Base-by-base conservation (phyloP, 306 rosid species). In the Luffa acutangula region DNA sequence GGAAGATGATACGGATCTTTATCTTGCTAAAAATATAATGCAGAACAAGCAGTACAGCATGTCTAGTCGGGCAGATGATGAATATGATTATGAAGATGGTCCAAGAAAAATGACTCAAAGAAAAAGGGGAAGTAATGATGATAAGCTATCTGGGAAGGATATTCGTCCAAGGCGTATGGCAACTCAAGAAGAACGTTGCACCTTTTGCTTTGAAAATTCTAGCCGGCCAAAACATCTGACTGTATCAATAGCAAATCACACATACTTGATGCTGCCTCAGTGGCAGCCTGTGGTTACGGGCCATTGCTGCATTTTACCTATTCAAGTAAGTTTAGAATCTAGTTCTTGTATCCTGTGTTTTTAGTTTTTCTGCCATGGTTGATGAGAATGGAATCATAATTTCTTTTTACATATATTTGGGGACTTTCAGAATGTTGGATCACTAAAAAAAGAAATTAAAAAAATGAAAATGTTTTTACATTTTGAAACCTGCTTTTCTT, bases 211-310 rank as follows among this genome's bases (percentile, higher is more conserved):
- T 75, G 97, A 92, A 85, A 92, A 92, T 82, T 91, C 92, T 49
- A 92, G 83, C 42, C 84, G 90, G 78, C 98, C 93, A 0, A 87
- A 85, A 75, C 98, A 95, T 92, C 90, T 95, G 54, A 86, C 91
- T 57, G 95, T 95, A 75, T 90, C 98, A 20, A 91, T 90, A 2
- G 98, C 90, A 71, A 87, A 87, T 76, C 88, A 80, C 85, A 89
- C 98, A 25, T 91, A 95, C 82, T 86, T 95, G 88, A 92, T 92
- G 98, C 82, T 95, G 83, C 97, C 97, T 34, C 91, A 89, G 65
- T 82, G 89, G 90, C 92, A 95, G 82, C 91, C 97, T 20, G 71
- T 95, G 80, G 97, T 88, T 73, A 89, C 89, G 15, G 98, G 97
- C 73, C 98, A 91, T 87, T 95, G 98, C 84, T 95, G 93, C 84